Evolutionary conservation across 352 stramenopile genomes (phyloP).

Genomic region (Globisporangium apiculatum): DNA sequence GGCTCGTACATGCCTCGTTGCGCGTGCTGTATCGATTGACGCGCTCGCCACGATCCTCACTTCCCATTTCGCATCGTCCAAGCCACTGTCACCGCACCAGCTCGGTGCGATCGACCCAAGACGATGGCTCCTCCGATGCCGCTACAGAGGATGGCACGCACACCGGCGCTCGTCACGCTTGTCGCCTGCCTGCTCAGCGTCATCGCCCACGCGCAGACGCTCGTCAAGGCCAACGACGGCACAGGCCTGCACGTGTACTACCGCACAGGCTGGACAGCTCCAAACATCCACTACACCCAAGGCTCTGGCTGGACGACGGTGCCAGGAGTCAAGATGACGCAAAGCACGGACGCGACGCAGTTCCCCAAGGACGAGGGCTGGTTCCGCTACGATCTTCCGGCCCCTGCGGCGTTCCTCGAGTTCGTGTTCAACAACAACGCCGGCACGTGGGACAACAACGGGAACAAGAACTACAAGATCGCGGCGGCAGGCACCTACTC

Average conservation of each 20-base stretch:
- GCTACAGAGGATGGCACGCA: too few species aligned
- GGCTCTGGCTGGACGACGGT: conserved; percentile 17
- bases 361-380: conserved; percentile 23
- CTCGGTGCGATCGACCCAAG: too few species aligned
- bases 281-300: conserved; percentile 44
- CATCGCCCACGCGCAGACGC: conserved; percentile 20
- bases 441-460: conserved; percentile 27
- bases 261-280: conserved; percentile 31
- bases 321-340: conserved; percentile 8
- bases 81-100: too few species aligned
- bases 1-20: too few species aligned
- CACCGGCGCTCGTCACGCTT: not conserved
- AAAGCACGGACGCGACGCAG: conserved; percentile 7
- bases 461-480: conserved; percentile 40
- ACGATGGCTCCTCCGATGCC: too few species aligned
- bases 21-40: too few species aligned
- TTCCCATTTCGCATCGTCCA: too few species aligned
- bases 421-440: conserved; percentile 40
- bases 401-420: conserved; percentile 23
- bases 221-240: conserved; percentile 27
- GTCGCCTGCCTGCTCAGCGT: conserved; percentile 9
- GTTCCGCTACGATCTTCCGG: conserved; percentile 27
- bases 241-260: conserved; percentile 41
- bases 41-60: too few species aligned
- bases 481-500: conserved; percentile 21